Percentiles rank a stretch among this genome's conserved stretches.
These are phyloP conservation scores for Podospora sp. DNA, from an alignment of 495 filamentous ascomycete genomes.

Conservation along the genomic window DNA sequence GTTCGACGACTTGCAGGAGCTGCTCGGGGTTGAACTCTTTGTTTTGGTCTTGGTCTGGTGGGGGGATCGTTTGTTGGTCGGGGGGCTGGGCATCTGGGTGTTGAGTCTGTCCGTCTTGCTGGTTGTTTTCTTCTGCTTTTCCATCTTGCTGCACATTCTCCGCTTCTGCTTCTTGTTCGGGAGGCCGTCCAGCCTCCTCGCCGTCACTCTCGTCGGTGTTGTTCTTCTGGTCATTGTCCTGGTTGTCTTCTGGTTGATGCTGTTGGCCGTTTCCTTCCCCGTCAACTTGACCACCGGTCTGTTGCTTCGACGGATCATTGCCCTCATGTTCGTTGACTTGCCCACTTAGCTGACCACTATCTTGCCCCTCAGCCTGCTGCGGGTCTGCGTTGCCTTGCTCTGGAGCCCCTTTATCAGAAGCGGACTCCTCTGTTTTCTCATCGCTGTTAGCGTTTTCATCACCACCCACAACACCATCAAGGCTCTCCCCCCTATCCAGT, in stretches of 20 bases:
- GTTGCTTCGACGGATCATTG: no score
- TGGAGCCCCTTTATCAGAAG: no score
- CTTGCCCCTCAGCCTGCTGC: no score
- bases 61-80: neutral
- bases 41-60: slow-evolving; percentile 4
- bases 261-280: no score
- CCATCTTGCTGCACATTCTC: neutral
- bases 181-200: no score
- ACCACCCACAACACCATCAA: neutral
- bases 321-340: no score
- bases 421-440: neutral
- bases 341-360: no score
- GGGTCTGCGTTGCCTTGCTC: no score
- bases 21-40: neutral
- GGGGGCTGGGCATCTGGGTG: neutral
- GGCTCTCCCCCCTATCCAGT: slow-evolving; percentile 5
- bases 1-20: neutral
- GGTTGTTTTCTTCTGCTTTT: neutral
- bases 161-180: neutral
- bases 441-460: neutral
- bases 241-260: no score
- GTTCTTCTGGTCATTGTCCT: no score
- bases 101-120: neutral
- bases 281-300: no score
- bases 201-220: no score